Evolutionary conservation across 257 asterid genomes (phyloP).

Genomic region (Jasminum sambac): DNA sequence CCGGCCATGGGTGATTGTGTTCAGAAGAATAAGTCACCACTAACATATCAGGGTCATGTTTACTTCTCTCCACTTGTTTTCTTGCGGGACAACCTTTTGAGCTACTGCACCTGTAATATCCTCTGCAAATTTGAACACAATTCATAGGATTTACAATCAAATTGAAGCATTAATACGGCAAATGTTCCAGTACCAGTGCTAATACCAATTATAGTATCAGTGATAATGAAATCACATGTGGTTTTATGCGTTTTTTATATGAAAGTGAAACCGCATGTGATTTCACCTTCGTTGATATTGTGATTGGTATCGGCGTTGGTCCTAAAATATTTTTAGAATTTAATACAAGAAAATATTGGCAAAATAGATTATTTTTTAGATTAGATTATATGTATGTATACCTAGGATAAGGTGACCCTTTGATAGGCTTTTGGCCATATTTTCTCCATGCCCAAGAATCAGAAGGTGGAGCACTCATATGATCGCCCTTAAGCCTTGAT

Average conservation of each 20-base stretch:
- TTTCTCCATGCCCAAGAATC: conserved; percentile 99
- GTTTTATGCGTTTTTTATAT: too few species aligned
- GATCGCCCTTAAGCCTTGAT: conserved; percentile 67
- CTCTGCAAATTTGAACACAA: conserved; percentile 45
- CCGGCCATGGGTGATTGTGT: conserved; percentile 84
- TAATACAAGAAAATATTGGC: not conserved
- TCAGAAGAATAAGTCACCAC: conserved; percentile 82
- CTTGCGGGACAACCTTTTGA: conserved; percentile 97
- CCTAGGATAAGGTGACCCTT: conserved; percentile 98
- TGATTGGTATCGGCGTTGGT: too few species aligned
- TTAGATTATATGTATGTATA: conserved; percentile 14
- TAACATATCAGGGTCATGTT: conserved; percentile 64
- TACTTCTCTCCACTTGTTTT: conserved; percentile 89
- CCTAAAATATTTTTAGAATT: too few species aligned
- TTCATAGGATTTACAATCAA: not conserved
- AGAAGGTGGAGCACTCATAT: conserved; percentile 80
- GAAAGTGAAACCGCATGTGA: too few species aligned
- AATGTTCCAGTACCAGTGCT: too few species aligned
- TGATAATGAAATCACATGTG: too few species aligned
- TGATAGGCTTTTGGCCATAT: conserved; percentile 92
- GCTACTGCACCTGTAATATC: conserved; percentile 91
- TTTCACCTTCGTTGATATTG: too few species aligned
- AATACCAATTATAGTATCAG: too few species aligned
- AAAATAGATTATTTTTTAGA: not conserved
- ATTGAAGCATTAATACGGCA: too few species aligned